These are phyloP conservation scores for Antitrichia curtipendula DNA, from an alignment of 225 moss, liverwort and hornwort species.

Conservation along the genomic window DNA sequence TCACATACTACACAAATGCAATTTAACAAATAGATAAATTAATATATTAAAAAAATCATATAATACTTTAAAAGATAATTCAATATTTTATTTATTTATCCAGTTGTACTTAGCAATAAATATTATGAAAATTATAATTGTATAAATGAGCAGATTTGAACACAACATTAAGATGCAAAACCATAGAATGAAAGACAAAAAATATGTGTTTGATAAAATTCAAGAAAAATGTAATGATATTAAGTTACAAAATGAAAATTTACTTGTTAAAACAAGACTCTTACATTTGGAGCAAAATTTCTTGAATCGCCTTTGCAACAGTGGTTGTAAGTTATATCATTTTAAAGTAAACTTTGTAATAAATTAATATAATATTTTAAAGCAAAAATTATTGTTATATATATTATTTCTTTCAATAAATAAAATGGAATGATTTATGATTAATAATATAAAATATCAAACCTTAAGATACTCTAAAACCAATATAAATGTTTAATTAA, in stretches of 20 bases:
- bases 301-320: conserved; percentile 40
- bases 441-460: not conserved
- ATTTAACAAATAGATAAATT: not conserved
- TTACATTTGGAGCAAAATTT: conserved; percentile 51
- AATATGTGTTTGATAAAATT: conserved; percentile 5
- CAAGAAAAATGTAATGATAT: conserved; percentile 13
- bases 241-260: conserved; percentile 20
- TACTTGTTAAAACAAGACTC: conserved; percentile 19
- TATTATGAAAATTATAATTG: no score
- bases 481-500: no score
- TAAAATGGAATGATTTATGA: not conserved
- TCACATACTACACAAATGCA: no score
- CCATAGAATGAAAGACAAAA: conserved; percentile 33
- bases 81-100: no score
- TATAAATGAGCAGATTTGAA: conserved; percentile 17
- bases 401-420: not conserved
- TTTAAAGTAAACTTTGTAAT: not conserved
- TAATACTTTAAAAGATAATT: fast-evolving
- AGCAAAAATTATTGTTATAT: fast-evolving
- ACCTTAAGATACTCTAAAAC: not conserved
- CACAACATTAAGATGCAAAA: conserved; percentile 50
- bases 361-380: not conserved
- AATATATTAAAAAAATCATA: not conserved
- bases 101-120: not conserved
- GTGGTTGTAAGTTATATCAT: conserved; percentile 19